A percentile compares a stretch with the other conserved stretches of the same genome.
Conservation (phyloP, 306 rosid species). For the Pterocarpus santalinus region DNA sequence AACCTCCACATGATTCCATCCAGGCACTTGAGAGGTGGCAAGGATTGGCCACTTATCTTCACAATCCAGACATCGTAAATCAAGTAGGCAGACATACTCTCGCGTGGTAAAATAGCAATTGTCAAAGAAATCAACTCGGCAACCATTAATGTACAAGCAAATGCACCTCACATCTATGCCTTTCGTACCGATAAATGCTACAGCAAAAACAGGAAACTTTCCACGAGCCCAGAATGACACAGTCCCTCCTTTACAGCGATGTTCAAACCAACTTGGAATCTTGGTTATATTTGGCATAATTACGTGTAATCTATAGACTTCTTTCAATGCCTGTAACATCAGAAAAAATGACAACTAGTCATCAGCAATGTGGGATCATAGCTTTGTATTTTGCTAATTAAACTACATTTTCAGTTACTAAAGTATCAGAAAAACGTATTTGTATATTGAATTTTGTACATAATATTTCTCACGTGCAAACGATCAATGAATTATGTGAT, state of each 20-base stretch:
- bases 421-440: too few species aligned
- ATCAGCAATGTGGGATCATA: too few species aligned
- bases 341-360: too few species aligned
- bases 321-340: neutral
- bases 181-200: neutral
- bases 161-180: neutral
- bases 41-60: neutral
- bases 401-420: too few species aligned
- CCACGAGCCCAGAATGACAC: neutral
- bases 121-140: too few species aligned
- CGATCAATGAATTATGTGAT: too few species aligned
- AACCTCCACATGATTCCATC: neutral
- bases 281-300: neutral
- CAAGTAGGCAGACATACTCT: neutral
- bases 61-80: neutral
- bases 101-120: too few species aligned
- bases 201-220: neutral
- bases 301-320: neutral
- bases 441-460: too few species aligned
- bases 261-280: neutral
- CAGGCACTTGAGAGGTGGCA: neutral
- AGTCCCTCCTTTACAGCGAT: neutral
- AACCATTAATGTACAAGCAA: neutral
- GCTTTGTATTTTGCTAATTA: too few species aligned
- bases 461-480: too few species aligned